Evolutionary conservation across 176 grass and related monocot genomes (phyloP), one percentile per base, ranked within the genome.

Genomic region (Leersia perrieri): DNA sequence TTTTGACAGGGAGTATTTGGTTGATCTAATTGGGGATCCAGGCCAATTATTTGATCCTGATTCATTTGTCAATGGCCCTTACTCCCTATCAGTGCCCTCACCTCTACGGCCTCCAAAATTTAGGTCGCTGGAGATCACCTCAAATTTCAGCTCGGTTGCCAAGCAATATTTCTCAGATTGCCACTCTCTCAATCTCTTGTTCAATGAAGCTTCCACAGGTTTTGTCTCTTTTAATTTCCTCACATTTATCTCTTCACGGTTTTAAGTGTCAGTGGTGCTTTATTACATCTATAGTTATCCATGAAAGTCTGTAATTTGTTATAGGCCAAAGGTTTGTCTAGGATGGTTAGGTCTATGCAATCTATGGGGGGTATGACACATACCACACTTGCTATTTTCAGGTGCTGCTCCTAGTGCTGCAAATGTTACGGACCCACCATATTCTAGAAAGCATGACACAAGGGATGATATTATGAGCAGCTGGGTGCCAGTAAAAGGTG

Each of bases 111-210:
- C 95, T 67, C 92, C 95, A 81, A 92, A 89, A 88, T 90, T 88
- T 86, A 95, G 88, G 72, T 88, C 92, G 31, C n/a, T 87, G 73
- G 74, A 91, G 63, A 84, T 91, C 69, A 89, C 76, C 72, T 80
- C 77, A 82, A 91, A 93, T 81, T 93, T 98, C 68, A 87, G 91
- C 86, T 91, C 47, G 26, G 84, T 98, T 41, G 95, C 95, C 61
- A 98, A 93, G 85, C 90, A 98, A 51, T 98, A 91, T 72, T 95
- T 98, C 82, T 89, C 80, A 60, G 92, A 98, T 74, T 98, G 95
- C 63, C 90, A 89, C 80, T 95, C 95, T 33, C 88, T 98, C 45
- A 93, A 89, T 89, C 90, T 98, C 77, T 87, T 93, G 60, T 98
- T 98, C 58, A 88, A 81, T 31, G 86, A 98, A 87, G 53, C 92